These are phyloP conservation scores for Hemileccinum rubropunctum DNA, from an alignment of 768 basidiomycete genomes.

Conservation along the genomic window DNA sequence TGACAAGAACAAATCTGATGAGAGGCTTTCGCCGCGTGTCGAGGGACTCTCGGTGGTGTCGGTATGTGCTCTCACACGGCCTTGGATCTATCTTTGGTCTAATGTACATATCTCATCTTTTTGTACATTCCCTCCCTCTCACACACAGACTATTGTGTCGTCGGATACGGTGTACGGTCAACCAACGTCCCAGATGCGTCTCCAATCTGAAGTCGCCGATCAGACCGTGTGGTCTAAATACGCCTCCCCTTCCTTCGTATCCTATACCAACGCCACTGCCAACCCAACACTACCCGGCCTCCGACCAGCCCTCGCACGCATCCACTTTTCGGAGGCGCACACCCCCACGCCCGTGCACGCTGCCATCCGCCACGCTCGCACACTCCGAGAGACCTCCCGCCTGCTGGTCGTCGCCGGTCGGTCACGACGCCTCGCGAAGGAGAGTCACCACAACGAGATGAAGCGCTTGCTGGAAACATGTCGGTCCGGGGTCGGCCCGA, in stretches of 20 bases:
- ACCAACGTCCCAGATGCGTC: conserved; percentile 55
- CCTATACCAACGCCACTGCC: conserved; percentile 10
- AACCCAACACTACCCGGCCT: conserved; percentile 9
- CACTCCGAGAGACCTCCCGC: conserved; percentile 27
- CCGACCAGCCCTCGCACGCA: conserved; percentile 45
- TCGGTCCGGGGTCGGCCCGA: background rate
- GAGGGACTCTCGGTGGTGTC: background rate
- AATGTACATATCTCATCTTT: too few relatives aligned
- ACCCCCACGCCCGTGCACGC: conserved; percentile 63
- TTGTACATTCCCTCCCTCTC: too few relatives aligned
- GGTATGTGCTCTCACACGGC: conserved; percentile 5
- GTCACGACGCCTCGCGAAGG: conserved; percentile 67
- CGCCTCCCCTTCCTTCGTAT: conserved; percentile 24
- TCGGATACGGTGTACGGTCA: conserved; percentile 74
- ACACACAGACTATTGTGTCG: conserved; percentile 35
- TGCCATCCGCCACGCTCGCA: conserved; percentile 42
- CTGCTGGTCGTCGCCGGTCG: conserved; percentile 72
- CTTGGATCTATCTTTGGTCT: too few relatives aligned
- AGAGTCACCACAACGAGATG: conserved; percentile 69
- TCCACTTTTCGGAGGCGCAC: conserved; percentile 57
- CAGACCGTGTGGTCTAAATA: conserved; percentile 71
- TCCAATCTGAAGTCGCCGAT: conserved; percentile 86
- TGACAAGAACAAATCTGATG: background rate
- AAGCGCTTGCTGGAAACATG: conserved; percentile 53
- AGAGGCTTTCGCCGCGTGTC: too few relatives aligned